Conservation (phyloP, 2,329 filamentous ascomycete genomes). For the Talaromyces funiculosus region DNA sequence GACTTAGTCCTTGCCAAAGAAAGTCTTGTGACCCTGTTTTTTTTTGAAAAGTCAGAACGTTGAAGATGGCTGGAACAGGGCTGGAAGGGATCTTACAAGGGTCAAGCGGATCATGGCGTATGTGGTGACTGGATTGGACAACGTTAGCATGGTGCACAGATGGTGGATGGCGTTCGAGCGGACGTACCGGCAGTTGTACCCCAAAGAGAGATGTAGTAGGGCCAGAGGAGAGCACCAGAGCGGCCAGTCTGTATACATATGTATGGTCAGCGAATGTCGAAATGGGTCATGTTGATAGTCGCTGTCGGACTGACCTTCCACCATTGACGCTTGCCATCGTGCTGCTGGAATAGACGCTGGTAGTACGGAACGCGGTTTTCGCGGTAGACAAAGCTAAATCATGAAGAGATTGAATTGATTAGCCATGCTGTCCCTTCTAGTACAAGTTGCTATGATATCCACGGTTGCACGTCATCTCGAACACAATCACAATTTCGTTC, state of each 20-base stretch:
- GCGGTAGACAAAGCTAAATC: constrained; percentile 51
- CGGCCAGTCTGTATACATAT: constrained; percentile 43
- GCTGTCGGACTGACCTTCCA: constrained; percentile 53
- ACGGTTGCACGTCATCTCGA: constrained; percentile 4
- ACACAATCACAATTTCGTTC: background rate
- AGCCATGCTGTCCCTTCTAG: background rate
- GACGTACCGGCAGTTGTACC: constrained; percentile 45
- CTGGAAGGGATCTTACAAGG: constrained; percentile 30
- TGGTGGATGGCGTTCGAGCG: background rate
- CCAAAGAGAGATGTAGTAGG: constrained; percentile 53
- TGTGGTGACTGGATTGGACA: constrained; percentile 24
- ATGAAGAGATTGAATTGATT: background rate
- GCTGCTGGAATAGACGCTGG: constrained; percentile 61
- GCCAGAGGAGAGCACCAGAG: constrained; percentile 55
- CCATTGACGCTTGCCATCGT: constrained; percentile 63
- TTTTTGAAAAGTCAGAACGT: background rate
- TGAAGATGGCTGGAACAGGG: constrained; percentile 19
- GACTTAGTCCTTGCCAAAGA: constrained; percentile 41
- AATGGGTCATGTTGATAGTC: background rate
- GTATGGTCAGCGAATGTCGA: background rate
- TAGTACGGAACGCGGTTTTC: constrained; percentile 63
- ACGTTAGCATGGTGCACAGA: constrained; percentile 2
- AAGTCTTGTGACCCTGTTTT: constrained; percentile 61
- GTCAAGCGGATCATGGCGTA: constrained; percentile 43
- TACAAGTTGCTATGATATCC: background rate